Conservation (phyloP, 495 filamentous ascomycete genomes). For the Thermochaetoides thermophila region DNA sequence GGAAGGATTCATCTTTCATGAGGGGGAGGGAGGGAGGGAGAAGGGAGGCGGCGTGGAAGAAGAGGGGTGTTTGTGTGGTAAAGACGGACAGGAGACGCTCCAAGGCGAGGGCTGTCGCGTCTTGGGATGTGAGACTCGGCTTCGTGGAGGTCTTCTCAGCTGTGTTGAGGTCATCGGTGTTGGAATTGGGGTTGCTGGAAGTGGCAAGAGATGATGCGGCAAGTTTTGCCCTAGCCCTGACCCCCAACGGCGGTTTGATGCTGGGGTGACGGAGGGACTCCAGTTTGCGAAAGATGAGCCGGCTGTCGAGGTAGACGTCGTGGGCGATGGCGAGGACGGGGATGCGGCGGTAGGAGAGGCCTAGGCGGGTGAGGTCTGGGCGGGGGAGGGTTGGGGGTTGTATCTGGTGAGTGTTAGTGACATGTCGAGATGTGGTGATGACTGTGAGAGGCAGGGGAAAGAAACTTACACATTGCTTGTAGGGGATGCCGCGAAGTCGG, state of each 20-base stretch:
- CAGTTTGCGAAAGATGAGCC: constrained; percentile 44
- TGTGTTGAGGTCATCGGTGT: too few species aligned
- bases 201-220: too few species aligned
- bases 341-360: constrained; percentile 50
- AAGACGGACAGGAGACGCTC: constrained; percentile 12
- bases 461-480: constrained; percentile 35
- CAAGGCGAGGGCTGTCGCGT: constrained; percentile 6
- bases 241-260: constrained; percentile 4
- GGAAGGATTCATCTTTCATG: constrained; percentile 34
- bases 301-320: constrained; percentile 42
- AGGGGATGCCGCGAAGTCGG: constrained; percentile 35
- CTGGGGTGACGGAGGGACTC: constrained; percentile 20
- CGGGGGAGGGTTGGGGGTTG: constrained; percentile 47
- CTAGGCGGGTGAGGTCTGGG: constrained; percentile 38
- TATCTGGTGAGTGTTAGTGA: too few species aligned
- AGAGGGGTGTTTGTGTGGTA: constrained; percentile 32
- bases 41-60: constrained; percentile 27
- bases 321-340: constrained; percentile 45
- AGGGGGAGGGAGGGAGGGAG: constrained; percentile 34
- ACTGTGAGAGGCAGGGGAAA: neutral
- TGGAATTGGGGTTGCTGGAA: too few species aligned
- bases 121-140: constrained; percentile 1
- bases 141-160: too few species aligned
- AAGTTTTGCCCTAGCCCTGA: too few species aligned
- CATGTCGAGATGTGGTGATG: neutral